These are phyloP conservation scores for Lophiostoma macrostomum DNA, from an alignment of 495 filamentous ascomycete genomes.

Conservation along the genomic window DNA sequence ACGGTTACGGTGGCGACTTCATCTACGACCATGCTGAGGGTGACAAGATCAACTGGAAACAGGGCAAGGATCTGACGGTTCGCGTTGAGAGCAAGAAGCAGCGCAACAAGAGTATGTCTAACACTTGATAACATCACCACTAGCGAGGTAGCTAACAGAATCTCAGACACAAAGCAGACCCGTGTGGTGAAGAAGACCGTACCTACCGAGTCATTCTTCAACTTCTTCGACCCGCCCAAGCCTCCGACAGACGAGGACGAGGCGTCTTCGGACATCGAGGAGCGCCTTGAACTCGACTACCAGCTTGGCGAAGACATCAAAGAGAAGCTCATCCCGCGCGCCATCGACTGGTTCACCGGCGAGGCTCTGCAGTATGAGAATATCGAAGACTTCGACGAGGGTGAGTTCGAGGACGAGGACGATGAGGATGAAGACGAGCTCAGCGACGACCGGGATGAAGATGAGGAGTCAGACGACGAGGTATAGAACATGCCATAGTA, in stretches of 20 bases:
- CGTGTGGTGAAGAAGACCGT: constrained; percentile 98
- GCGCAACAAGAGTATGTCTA: constrained; percentile 89
- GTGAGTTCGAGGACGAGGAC: constrained; percentile 81
- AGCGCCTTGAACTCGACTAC: constrained; percentile 97
- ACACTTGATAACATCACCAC: neutral
- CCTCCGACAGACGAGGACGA: constrained; percentile 76
- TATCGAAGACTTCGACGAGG: constrained; percentile 78
- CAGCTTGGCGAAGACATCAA: constrained; percentile 99
- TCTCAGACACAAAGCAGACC: constrained; percentile 95
- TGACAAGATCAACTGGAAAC: constrained; percentile 96
- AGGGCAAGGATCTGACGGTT: constrained; percentile 86
- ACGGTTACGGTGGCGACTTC: constrained; percentile 95
- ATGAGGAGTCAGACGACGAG: constrained; percentile 90
- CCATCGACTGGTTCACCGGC: constrained; percentile 99
- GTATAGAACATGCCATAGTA: constrained; percentile 49
- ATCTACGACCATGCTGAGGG: constrained; percentile 99
- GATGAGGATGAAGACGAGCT: constrained; percentile 85
- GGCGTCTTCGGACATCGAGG: constrained; percentile 85
- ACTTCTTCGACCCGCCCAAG: constrained; percentile 97
- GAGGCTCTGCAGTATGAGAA: constrained; percentile 98
- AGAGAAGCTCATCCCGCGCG: constrained; percentile 98
- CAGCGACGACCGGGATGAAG: constrained; percentile 82
- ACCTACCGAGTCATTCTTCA: constrained; percentile 98
- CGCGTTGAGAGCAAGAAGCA: constrained; percentile 98
- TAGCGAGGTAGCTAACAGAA: constrained; percentile 4